Evolutionary conservation across 1,284 basidiomycete species (phyloP).

Genomic region (Abortiporus biennis): DNA sequence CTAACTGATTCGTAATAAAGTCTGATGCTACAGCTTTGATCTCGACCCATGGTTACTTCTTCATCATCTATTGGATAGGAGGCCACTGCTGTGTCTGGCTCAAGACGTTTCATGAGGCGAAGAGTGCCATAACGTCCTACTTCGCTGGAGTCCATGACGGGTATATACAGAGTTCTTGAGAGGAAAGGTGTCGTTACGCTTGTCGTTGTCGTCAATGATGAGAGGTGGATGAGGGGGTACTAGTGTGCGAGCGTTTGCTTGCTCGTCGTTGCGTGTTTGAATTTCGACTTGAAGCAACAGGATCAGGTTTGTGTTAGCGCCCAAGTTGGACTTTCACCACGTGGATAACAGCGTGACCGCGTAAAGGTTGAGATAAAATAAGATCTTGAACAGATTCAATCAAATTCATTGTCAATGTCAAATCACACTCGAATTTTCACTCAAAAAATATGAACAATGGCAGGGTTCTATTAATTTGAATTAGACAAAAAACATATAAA

Average conservation of each 20-base stretch:
- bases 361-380: too few relatives aligned
- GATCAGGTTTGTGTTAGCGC: neutral
- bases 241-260: too few relatives aligned
- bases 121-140: conserved; percentile 58
- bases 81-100: conserved; percentile 41
- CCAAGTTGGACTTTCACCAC: neutral
- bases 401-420: too few relatives aligned
- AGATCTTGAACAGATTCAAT: too few relatives aligned
- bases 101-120: conserved; percentile 47
- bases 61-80: conserved; percentile 67
- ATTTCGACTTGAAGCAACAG: neutral
- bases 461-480: neutral
- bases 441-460: neutral
- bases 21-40: conserved; percentile 54
- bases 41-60: conserved; percentile 60
- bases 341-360: neutral
- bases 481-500: neutral
- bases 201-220: neutral
- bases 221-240: neutral
- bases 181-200: neutral
- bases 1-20: conserved; percentile 62
- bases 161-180: neutral
- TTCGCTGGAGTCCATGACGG: conserved; percentile 40
- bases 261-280: neutral
- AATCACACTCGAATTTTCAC: neutral